Evolutionary conservation across 2,329 filamentous ascomycete species (phyloP), one percentile per base, ranked within the genome.

Genomic region (Diaporthe ilicicola): DNA sequence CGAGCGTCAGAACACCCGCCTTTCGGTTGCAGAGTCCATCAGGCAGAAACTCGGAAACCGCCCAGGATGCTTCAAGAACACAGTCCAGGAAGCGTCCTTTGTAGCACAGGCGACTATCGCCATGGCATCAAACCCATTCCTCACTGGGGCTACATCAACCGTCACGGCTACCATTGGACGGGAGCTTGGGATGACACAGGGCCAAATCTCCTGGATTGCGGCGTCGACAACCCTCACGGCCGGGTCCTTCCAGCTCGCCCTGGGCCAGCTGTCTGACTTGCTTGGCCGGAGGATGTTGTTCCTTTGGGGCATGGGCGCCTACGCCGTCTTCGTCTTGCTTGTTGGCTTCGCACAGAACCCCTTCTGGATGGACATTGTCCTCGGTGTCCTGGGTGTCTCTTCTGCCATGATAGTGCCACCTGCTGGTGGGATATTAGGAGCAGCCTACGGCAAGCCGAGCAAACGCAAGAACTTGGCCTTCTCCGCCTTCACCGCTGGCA

Each of bases 171-270:
- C 87, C 64, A 90, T 92, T 59, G 89, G 86, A 2, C 77, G 79
- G 17, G 88, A 91, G 72, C 78, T 92, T 68, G 76, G 83, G 55
- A 92, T 93, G 90, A 88, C 86, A 3, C 88, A 87, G 56, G 88
- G 89, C 1, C 85, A 93, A 75, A 87, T 93, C 29, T 91, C 90
- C 0, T 93, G 91, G 90, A 89, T 92, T 72, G 85, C 84, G 56
- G 90, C 90, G 9, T 86, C 90, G n/a, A 84, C 87, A 48, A 87
- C 88, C 81, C 83, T 93, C 19, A 88, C 87, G 1, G 88, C 88
- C 44, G 90, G 90, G 8, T 86, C 90, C 0, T 89, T 93, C 74
- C 84, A 93, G 73, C 84, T 93, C 10, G 87, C 90, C 74, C 91
- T 93, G 71, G 91, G 90, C 48, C 88, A 88, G 74, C 80, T 92